Conservation (phyloP, 164 flowering plant species). For the Tetrastigma voinierianum region DNA sequence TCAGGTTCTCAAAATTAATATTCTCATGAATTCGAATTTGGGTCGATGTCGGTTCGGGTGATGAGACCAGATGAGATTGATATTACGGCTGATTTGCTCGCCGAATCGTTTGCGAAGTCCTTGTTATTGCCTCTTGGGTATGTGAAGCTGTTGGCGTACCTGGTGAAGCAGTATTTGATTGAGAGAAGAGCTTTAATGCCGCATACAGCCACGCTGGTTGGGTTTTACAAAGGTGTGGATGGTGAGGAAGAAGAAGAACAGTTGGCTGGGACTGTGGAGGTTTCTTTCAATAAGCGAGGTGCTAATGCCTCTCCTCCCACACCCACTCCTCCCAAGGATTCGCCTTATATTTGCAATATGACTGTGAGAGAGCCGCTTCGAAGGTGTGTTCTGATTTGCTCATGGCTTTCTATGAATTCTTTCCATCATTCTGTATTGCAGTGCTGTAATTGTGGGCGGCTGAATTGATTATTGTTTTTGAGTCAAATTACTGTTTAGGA, state of each 20-base stretch:
- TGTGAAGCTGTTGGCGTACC: slow-evolving; percentile 45
- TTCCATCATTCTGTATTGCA: too few species aligned
- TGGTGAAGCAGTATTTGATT: slow-evolving; percentile 79
- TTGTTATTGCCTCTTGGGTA: slow-evolving; percentile 57
- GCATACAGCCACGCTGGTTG: slow-evolving; percentile 73
- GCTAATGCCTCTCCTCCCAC: slow-evolving; percentile 73
- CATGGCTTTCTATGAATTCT: too few species aligned
- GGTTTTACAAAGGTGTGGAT: slow-evolving; percentile 44
- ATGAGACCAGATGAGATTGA: slow-evolving; percentile 72
- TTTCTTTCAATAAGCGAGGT: slow-evolving; percentile 66
- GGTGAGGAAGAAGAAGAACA: slow-evolving; percentile 26
- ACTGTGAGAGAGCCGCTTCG: slow-evolving; percentile 66
- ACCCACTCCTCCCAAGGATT: slow-evolving; percentile 70
- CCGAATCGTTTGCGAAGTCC: slow-evolving; percentile 83
- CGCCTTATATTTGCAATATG: slow-evolving; percentile 91
- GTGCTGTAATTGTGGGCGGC: too few species aligned
- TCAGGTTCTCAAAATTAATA: slow-evolving; percentile 49
- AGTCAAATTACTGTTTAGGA: neutral
- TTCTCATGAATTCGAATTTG: slow-evolving; percentile 42
- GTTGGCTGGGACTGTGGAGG: slow-evolving; percentile 88
- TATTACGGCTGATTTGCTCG: slow-evolving; percentile 48
- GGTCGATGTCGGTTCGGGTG: slow-evolving; percentile 55
- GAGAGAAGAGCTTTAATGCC: slow-evolving; percentile 73
- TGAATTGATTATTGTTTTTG: neutral
- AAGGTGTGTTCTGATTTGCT: slow-evolving; percentile 41